These are phyloP conservation scores for Apiotrichum gracile DNA, from an alignment of 1,284 basidiomycete genomes.

Conservation along the genomic window DNA sequence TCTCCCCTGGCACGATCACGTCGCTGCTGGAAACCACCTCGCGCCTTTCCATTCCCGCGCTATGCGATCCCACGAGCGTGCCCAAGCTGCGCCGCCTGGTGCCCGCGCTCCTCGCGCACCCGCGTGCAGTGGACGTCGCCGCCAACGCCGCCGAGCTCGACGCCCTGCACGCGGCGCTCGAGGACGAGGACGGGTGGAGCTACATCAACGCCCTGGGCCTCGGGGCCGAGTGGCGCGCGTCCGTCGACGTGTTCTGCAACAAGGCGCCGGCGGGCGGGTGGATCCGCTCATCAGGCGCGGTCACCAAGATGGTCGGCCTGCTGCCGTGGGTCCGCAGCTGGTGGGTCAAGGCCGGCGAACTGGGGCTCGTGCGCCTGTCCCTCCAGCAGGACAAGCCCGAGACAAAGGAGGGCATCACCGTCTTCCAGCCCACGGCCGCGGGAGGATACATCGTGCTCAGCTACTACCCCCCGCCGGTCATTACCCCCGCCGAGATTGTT, in stretches of 20 bases:
- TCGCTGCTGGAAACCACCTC: constrained; percentile 48
- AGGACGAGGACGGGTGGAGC: constrained; percentile 17
- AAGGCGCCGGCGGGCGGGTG: constrained; percentile 14
- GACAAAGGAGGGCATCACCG: constrained; percentile 31
- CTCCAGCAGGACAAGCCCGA: constrained; percentile 49
- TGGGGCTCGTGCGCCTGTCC: constrained; percentile 46
- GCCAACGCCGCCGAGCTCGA: constrained; percentile 74
- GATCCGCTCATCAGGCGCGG: constrained; percentile 53
- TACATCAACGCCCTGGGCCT: constrained; percentile 59
- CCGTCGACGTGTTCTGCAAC: constrained; percentile 58
- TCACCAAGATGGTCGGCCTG: constrained; percentile 70
- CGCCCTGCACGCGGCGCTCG: constrained; percentile 54
- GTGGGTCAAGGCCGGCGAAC: constrained; percentile 72
- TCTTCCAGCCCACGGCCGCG: constrained; percentile 13
- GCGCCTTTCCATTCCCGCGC: constrained; percentile 32
- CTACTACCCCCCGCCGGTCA: constrained; percentile 60
- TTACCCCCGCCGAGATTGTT: constrained; percentile 51
- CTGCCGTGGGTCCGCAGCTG: constrained; percentile 74
- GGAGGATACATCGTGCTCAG: constrained; percentile 54
- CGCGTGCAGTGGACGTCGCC: constrained; percentile 57
- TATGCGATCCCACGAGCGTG: constrained; percentile 75
- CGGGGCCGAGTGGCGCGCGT: constrained; percentile 58
- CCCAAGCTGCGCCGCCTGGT: constrained; percentile 68
- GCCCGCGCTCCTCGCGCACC: constrained; percentile 54
- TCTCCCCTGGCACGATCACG: constrained; percentile 56